phyloP scores from a whole-genome alignment of 78 protist species.

The Corallochytrium limacisporum region DNA sequence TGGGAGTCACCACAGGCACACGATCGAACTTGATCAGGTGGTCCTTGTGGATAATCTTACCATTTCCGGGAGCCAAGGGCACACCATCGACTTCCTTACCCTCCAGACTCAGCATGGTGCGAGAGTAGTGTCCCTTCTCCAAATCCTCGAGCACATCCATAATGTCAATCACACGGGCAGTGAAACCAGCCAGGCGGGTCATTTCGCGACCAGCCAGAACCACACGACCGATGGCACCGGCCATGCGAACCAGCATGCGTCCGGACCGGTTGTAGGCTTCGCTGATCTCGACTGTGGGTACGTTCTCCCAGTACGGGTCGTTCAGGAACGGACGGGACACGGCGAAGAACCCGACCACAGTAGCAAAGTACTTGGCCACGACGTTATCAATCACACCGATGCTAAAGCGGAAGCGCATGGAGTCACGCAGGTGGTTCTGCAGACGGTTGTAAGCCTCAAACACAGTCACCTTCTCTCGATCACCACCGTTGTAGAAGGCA shows the following conservation, averaged over 20 bases:
- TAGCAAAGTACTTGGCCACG: constrained; percentile 17
- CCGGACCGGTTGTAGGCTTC: constrained; percentile 11
- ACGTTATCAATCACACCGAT: constrained; percentile 7
- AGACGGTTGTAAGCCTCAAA: neutral
- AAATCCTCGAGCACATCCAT: neutral
- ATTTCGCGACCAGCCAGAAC: constrained; percentile 17
- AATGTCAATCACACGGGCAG: neutral
- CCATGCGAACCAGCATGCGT: constrained; percentile 11
- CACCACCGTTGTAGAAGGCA: constrained; percentile 25
- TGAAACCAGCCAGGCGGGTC: neutral
- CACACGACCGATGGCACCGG: constrained; percentile 4
- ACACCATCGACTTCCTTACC: too few species aligned
- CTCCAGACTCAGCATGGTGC: neutral
- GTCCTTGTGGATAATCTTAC: too few species aligned
- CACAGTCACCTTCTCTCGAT: neutral
- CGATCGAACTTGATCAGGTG: neutral
- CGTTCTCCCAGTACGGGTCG: too few species aligned
- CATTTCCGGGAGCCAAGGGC: too few species aligned
- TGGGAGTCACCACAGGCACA: constrained; percentile 14
- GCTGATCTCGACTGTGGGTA: neutral
- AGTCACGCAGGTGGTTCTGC: neutral
- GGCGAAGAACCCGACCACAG: constrained; percentile 6
- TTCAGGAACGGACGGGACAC: constrained; percentile 10
- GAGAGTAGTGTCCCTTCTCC: neutral
- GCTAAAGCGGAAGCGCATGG: constrained; percentile 14